Evolutionary conservation across 2,329 filamentous ascomycete genomes (phyloP).

Genomic region (Aspergillus thermomutatus): DNA sequence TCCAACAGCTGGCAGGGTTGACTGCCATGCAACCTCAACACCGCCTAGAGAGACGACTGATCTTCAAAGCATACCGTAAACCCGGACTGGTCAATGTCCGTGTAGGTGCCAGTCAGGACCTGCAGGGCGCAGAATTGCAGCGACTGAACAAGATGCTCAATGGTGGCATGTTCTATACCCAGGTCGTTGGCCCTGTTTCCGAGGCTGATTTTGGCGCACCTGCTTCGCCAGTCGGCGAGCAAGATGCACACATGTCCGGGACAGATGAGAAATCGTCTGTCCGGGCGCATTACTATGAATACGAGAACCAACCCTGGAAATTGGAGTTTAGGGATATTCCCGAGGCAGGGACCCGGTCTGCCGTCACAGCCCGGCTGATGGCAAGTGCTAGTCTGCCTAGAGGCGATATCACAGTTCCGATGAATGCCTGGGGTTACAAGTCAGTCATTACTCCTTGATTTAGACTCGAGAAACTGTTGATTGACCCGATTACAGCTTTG

Average conservation of each 20-base stretch:
- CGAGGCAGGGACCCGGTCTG: constrained; percentile 50
- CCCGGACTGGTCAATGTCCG: constrained; percentile 38
- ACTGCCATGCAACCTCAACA: constrained; percentile 59
- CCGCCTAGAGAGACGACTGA: constrained; percentile 52
- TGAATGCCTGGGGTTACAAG: constrained; percentile 54
- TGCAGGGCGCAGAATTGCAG: constrained; percentile 43
- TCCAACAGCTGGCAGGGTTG: constrained; percentile 60
- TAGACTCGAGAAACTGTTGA: constrained; percentile 7
- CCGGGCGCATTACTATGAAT: constrained; percentile 24
- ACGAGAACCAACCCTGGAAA: constrained; percentile 40
- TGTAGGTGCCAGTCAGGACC: constrained; percentile 44
- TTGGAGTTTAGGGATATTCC: constrained; percentile 50
- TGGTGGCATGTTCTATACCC: constrained; percentile 53
- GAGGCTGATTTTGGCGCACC: constrained; percentile 35
- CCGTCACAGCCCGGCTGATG: constrained; percentile 53
- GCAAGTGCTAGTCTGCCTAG: constrained; percentile 47
- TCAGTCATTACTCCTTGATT: constrained; percentile 31
- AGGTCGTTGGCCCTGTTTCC: constrained; percentile 47
- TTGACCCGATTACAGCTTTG: constrained; percentile 43
- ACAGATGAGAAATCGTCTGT: constrained; percentile 17
- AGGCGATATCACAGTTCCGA: constrained; percentile 49
- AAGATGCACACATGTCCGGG: constrained; percentile 35
- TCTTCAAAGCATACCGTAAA: constrained; percentile 56
- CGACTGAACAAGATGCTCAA: constrained; percentile 46
- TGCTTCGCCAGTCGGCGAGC: constrained; percentile 16